Conservation (phyloP, 2,329 filamentous ascomycete genomes). For the Coniochaeta sp. region DNA sequence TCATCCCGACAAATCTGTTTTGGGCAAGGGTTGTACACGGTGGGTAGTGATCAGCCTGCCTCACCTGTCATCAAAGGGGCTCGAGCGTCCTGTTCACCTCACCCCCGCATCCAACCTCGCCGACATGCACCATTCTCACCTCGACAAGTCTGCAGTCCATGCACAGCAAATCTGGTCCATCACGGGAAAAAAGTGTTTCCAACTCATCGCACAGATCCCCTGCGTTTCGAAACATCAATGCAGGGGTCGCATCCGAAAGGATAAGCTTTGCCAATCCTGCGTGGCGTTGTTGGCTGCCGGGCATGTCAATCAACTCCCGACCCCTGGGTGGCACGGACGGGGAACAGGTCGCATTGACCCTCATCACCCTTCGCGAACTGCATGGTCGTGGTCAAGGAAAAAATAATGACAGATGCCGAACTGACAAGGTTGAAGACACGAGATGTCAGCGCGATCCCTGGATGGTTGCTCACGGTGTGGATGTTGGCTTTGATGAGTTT, state of each 20-base stretch:
- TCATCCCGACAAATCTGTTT: no score
- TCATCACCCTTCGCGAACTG: not conserved
- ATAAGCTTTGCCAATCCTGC: constrained; percentile 1
- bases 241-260: not conserved
- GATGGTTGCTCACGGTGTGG: no score
- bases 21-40: no score
- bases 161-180: not conserved
- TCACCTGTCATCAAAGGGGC: not conserved
- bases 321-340: not conserved
- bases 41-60: no score
- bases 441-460: no score
- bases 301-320: not conserved
- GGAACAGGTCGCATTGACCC: not conserved
- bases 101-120: not conserved
- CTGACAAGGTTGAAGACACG: no score
- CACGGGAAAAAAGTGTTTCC: not conserved
- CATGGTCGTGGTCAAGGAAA: no score
- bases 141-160: not conserved
- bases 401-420: not conserved
- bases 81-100: not conserved
- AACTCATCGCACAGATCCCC: not conserved
- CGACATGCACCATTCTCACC: not conserved
- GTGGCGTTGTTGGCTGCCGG: not conserved
- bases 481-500: no score
- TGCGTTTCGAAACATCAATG: not conserved